phyloP scores from a whole-genome alignment of 2,329 filamentous ascomycete species.

The Colletotrichum nymphaeae region DNA sequence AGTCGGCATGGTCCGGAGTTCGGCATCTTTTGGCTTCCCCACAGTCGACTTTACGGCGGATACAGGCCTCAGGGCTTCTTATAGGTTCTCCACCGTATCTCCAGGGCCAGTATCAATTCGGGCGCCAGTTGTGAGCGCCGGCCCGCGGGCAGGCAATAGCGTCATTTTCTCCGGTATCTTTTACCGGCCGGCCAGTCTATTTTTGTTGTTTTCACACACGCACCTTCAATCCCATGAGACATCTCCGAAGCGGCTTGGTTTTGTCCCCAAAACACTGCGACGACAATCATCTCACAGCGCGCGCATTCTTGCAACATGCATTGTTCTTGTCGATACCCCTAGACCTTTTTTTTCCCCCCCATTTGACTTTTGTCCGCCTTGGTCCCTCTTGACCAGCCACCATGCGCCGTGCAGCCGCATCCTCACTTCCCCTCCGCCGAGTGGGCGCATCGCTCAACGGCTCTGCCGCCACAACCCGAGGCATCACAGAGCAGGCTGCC shows the following conservation, averaged over 20 bases:
- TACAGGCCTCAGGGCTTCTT: neutral
- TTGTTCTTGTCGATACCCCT: constrained; percentile 13
- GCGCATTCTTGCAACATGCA: constrained; percentile 30
- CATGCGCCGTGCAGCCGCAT: constrained; percentile 24
- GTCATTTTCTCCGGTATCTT: constrained; percentile 25
- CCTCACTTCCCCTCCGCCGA: constrained; percentile 23
- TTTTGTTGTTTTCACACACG: constrained; percentile 10
- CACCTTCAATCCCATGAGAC: neutral
- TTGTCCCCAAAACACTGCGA: neutral
- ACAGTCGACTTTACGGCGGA: neutral
- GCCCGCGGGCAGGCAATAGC: constrained; percentile 30
- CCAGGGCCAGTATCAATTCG: constrained; percentile 11
- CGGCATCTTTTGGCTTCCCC: constrained; percentile 3
- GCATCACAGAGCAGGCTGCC: constrained; percentile 6
- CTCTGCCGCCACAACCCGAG: constrained; percentile 1
- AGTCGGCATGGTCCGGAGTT: constrained; percentile 9
- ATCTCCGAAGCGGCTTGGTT: neutral
- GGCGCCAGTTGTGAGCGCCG: constrained; percentile 29
- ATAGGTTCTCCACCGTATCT: neutral
- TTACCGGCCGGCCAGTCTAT: neutral
- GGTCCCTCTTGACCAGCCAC: neutral
- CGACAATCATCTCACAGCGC: neutral
- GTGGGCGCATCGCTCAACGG: constrained; percentile 5
- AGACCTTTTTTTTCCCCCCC: neutral
- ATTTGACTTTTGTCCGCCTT: constrained; percentile 1